phyloP scores from a whole-genome alignment of 441 rosid species.

The Euphorbia celastroides region DNA sequence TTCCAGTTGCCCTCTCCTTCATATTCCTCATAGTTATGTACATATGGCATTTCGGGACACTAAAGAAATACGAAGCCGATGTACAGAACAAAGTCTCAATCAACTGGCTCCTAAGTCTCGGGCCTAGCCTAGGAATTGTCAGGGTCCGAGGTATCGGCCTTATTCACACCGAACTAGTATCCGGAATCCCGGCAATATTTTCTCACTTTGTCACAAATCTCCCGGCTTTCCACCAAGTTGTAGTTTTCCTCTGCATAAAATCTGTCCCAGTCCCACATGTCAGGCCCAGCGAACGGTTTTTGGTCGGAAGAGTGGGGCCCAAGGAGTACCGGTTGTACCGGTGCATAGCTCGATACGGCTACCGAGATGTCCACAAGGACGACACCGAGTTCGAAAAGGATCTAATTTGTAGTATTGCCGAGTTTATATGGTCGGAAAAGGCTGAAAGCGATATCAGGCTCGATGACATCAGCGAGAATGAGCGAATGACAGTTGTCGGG shows the following conservation, averaged over 20 bases:
- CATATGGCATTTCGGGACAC: conserved; percentile 82
- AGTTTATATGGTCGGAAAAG: conserved; percentile 62
- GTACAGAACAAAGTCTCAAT: conserved; percentile 80
- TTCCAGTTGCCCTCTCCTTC: conserved; percentile 67
- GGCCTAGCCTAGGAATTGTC: conserved; percentile 67
- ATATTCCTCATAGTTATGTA: conserved; percentile 66
- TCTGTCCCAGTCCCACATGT: conserved; percentile 86
- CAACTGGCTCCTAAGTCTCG: conserved; percentile 70
- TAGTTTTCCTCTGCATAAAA: conserved; percentile 80
- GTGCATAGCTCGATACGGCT: conserved; percentile 86
- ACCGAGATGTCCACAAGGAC: conserved; percentile 70
- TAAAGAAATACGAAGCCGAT: conserved; percentile 69
- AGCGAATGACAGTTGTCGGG: conserved; percentile 67
- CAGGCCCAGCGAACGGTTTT: conserved; percentile 72
- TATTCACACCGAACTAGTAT: conserved; percentile 73
- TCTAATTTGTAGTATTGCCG: conserved; percentile 65
- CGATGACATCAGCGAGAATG: conserved; percentile 29
- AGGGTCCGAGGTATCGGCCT: conserved; percentile 80
- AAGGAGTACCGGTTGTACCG: conserved; percentile 62
- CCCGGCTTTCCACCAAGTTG: conserved; percentile 86
- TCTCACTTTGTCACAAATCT: conserved; percentile 90
- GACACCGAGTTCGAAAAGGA: conserved; percentile 76
- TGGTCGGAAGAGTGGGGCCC: conserved; percentile 85
- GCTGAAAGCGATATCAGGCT: conserved; percentile 19
- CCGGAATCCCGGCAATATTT: conserved; percentile 82